These are phyloP conservation scores for Globisporangium abappressorium DNA, from an alignment of 352 stramenopile species.

Conservation along the genomic window DNA sequence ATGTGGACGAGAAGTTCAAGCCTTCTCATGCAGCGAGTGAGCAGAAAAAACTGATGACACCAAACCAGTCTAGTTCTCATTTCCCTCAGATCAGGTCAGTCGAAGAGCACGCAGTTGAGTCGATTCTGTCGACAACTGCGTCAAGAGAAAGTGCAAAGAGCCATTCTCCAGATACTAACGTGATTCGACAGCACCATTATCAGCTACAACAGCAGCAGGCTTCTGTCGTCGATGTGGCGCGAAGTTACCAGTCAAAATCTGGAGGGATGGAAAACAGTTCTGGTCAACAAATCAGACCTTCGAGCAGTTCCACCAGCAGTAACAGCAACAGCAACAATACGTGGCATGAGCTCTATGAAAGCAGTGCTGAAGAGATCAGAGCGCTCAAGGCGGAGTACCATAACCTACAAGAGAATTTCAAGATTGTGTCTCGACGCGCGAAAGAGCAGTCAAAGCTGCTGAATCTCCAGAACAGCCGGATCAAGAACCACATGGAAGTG, in stretches of 20 bases:
- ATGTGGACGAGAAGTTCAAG: conserved; percentile 9
- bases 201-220: background rate
- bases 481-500: conserved; percentile 46
- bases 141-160: background rate
- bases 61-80: background rate
- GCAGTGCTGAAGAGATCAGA: conserved; percentile 20
- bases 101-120: background rate
- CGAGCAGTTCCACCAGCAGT: background rate
- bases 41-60: background rate
- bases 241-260: background rate
- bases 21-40: background rate
- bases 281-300: background rate
- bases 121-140: background rate
- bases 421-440: conserved; percentile 48
- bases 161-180: background rate
- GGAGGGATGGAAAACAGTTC: conserved; percentile 10
- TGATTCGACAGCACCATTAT: background rate
- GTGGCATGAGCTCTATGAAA: conserved; percentile 31
- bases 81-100: background rate
- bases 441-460: conserved; percentile 72
- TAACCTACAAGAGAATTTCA: conserved; percentile 49
- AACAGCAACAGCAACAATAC: conserved; percentile 14
- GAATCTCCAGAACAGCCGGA: conserved; percentile 50
- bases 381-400: conserved; percentile 28
- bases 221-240: background rate